Evolutionary conservation across 441 rosid genomes (phyloP).

Genomic region (Populus hybrid): DNA sequence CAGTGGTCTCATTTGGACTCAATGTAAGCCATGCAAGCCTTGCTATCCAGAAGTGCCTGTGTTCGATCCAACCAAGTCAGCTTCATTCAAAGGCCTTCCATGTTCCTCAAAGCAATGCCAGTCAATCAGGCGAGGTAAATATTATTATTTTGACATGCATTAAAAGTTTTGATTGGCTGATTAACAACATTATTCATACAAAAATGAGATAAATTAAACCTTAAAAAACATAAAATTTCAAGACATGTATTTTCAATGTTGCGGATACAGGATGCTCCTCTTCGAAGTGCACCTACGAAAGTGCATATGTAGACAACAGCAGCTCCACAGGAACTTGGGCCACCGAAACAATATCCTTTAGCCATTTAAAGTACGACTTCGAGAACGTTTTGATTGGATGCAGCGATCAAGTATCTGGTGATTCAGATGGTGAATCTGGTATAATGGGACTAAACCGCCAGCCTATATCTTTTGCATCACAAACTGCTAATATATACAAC

Average conservation of each 20-base stretch:
- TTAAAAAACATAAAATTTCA: background rate
- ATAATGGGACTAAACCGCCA: slow-evolving; percentile 24
- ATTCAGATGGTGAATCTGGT: slow-evolving; percentile 6
- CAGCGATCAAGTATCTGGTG: slow-evolving; percentile 19
- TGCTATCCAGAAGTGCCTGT: background rate
- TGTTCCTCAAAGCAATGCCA: background rate
- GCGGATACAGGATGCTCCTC: background rate
- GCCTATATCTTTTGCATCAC: slow-evolving; percentile 18
- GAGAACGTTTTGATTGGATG: slow-evolving; percentile 19
- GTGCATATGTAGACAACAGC: background rate
- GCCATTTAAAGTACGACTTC: background rate
- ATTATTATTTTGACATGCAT: background rate
- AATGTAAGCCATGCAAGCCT: background rate
- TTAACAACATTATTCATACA: too few species aligned
- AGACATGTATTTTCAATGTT: background rate
- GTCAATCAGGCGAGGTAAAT: background rate
- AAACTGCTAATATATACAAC: slow-evolving; percentile 25
- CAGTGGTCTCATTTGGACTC: background rate
- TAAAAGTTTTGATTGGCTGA: background rate
- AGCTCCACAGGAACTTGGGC: slow-evolving; percentile 3
- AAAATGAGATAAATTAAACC: background rate
- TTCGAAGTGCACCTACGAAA: background rate
- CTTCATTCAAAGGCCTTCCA: background rate
- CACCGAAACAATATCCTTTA: slow-evolving; percentile 5
- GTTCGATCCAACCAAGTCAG: background rate